phyloP scores from a whole-genome alignment of 225 moss, liverwort and hornwort species.

The Marchantia polymorpha region DNA sequence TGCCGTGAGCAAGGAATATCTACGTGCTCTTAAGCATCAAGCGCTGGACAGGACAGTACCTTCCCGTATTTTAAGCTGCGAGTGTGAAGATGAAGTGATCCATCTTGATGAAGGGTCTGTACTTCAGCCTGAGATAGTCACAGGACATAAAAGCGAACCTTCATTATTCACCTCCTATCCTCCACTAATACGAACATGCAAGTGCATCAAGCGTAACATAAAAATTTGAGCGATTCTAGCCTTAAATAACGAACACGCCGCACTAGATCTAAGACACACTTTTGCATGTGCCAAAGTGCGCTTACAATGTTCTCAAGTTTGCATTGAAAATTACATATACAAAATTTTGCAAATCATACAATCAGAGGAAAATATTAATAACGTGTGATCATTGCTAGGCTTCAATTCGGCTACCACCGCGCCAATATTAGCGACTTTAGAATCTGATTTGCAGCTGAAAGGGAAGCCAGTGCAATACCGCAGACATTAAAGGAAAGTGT shows the following conservation, averaged over 20 bases:
- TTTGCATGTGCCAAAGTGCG: background rate
- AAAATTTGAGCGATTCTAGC: background rate
- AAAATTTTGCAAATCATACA: no score
- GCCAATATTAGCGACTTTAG: no score
- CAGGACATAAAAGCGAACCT: constrained; percentile 3
- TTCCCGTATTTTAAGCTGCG: constrained; percentile 98
- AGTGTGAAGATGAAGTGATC: constrained; percentile 92
- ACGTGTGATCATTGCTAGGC: no score
- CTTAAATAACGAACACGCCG: background rate
- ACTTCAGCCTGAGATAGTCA: constrained; percentile 78
- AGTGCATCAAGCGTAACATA: background rate
- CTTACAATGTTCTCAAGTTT: no score
- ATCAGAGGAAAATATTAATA: no score
- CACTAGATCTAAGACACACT: background rate
- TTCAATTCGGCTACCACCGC: no score
- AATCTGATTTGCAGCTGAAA: no score
- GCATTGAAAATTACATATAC: no score
- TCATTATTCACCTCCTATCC: constrained; percentile 4
- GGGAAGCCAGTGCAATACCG: no score
- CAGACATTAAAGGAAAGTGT: no score
- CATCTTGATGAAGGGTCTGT: constrained; percentile 85
- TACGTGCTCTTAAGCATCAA: background rate
- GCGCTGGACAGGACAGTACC: constrained; percentile 35
- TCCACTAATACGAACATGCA: background rate
- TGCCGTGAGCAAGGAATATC: background rate